These are phyloP conservation scores for Verticillium tricorpus DNA, from an alignment of 2,329 filamentous ascomycete species.

Conservation along the genomic window DNA sequence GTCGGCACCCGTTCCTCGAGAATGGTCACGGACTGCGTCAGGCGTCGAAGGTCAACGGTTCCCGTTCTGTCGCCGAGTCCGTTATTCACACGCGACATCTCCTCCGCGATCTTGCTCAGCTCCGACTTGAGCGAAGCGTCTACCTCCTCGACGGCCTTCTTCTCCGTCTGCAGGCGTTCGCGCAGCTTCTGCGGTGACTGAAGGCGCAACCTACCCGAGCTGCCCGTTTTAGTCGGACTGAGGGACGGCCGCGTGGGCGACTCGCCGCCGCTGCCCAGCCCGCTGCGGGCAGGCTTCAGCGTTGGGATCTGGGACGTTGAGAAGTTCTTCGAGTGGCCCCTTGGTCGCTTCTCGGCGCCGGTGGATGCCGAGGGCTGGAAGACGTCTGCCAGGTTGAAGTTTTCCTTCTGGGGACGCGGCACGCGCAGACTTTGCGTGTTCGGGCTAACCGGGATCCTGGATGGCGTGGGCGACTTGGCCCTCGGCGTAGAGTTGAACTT, in stretches of 20 bases:
- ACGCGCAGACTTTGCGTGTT: constrained; percentile 31
- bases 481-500: constrained; percentile 52
- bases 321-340: constrained; percentile 42
- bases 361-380: constrained; percentile 6
- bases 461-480: constrained; percentile 37
- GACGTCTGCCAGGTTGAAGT: constrained; percentile 19
- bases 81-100: constrained; percentile 59
- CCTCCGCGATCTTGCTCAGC: constrained; percentile 73
- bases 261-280: constrained; percentile 13
- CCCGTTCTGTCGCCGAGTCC: constrained; percentile 29
- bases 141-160: constrained; percentile 65
- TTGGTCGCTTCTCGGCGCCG: constrained; percentile 3
- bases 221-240: constrained; percentile 35
- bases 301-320: constrained; percentile 53
- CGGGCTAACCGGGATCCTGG: constrained; percentile 50
- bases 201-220: constrained; percentile 55
- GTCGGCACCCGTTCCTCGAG: constrained; percentile 65
- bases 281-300: constrained; percentile 35
- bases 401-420: constrained; percentile 45
- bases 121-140: constrained; percentile 70
- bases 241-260: constrained; percentile 21
- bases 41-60: constrained; percentile 39
- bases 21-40: constrained; percentile 54
- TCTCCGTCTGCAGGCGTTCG: constrained; percentile 80
- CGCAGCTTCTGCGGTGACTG: constrained; percentile 72